Conservation (phyloP, 176 grass and related monocot species). For the Aechmea fasciata region DNA sequence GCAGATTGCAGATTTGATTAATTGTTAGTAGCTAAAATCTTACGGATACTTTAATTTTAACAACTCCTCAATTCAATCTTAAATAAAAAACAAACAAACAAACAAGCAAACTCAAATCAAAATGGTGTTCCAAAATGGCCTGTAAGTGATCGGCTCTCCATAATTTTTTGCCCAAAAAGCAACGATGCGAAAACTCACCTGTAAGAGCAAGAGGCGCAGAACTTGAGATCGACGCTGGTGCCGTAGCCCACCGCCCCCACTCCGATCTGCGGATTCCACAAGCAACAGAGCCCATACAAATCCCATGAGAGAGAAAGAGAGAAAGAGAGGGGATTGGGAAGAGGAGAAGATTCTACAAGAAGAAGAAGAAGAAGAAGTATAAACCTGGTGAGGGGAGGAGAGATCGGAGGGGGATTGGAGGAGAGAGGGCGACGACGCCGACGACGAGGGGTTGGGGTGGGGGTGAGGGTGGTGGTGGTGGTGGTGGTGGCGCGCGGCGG, state of each 20-base stretch:
- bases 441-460: constrained; percentile 3
- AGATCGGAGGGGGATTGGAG: constrained; percentile 9
- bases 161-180: background rate
- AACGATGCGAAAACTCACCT: constrained; percentile 20
- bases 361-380: background rate
- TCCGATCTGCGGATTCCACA: constrained; percentile 40
- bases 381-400: constrained; percentile 1
- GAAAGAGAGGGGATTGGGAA: background rate
- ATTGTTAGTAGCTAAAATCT: too few relatives aligned
- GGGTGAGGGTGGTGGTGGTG: constrained; percentile 29
- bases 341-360: background rate
- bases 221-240: constrained; percentile 73
- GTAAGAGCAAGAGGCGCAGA: constrained; percentile 84
- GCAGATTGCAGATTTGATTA: too few relatives aligned
- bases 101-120: background rate
- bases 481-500: background rate
- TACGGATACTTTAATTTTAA: too few relatives aligned
- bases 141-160: too few relatives aligned
- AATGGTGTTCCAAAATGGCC: background rate
- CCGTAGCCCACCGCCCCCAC: constrained; percentile 53
- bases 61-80: too few relatives aligned
- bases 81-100: too few relatives aligned
- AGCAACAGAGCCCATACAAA: background rate
- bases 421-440: constrained; percentile 18
- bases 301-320: background rate